These are phyloP conservation scores for Ustilago cynodontis DNA, from an alignment of 1,284 basidiomycete species.

Conservation along the genomic window DNA sequence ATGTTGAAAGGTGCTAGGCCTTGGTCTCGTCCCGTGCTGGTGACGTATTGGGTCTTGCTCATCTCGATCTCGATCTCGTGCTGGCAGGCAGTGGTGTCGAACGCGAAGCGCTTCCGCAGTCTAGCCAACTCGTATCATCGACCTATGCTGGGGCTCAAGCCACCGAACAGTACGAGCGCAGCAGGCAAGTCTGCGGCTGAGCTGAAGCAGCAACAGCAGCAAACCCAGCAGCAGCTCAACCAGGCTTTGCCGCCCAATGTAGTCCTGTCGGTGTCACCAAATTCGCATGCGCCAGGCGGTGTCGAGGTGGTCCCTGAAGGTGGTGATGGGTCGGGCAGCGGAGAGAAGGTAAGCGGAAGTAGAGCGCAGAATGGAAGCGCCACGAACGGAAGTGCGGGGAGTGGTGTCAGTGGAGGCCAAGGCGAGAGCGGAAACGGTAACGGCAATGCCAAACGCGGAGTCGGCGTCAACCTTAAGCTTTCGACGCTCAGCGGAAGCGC, in stretches of 20 bases:
- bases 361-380: neutral
- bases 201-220: constrained; percentile 37
- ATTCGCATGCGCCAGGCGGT: constrained; percentile 41
- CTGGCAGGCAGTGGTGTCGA: constrained; percentile 76
- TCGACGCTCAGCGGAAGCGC: constrained; percentile 37
- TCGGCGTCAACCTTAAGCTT: constrained; percentile 37
- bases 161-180: constrained; percentile 16
- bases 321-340: constrained; percentile 4
- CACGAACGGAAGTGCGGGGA: neutral
- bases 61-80: constrained; percentile 87
- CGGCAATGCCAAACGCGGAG: constrained; percentile 23
- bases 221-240: constrained; percentile 24
- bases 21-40: constrained; percentile 85
- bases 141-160: constrained; percentile 29
- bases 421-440: constrained; percentile 4
- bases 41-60: constrained; percentile 86
- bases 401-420: constrained; percentile 9
- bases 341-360: constrained; percentile 10
- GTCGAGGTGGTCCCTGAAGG: constrained; percentile 21
- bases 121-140: constrained; percentile 40
- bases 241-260: constrained; percentile 14
- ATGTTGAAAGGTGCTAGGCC: constrained; percentile 79
- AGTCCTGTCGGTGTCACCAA: constrained; percentile 21
- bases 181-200: constrained; percentile 25
- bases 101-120: constrained; percentile 53